Conservation (phyloP, 2,329 filamentous ascomycete species). For the Neurospora sp. region DNA sequence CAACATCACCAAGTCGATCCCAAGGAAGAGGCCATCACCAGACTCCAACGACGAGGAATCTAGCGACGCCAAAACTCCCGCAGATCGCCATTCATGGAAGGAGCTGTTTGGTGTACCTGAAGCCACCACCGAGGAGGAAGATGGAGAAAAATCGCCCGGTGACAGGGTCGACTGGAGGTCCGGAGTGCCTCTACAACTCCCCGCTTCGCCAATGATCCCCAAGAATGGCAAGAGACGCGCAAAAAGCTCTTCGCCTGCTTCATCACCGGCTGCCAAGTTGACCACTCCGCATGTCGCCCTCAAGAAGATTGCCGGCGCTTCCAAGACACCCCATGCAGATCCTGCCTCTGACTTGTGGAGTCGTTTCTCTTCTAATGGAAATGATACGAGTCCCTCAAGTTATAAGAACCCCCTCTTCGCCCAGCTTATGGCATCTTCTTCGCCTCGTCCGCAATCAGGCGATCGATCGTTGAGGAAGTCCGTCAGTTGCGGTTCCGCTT, state of each 20-base stretch:
- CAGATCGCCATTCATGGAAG: slow-evolving; percentile 44
- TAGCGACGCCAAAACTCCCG: slow-evolving; percentile 35
- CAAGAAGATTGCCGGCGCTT: slow-evolving; percentile 44
- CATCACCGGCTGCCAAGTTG: slow-evolving; percentile 48
- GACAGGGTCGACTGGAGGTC: slow-evolving; percentile 51
- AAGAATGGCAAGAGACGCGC: slow-evolving; percentile 55
- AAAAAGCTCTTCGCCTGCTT: slow-evolving; percentile 62
- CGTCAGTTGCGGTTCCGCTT: slow-evolving; percentile 59
- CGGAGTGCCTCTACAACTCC: slow-evolving; percentile 23
- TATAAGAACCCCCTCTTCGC: slow-evolving; percentile 47
- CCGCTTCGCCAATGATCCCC: slow-evolving; percentile 37
- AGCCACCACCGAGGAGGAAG: slow-evolving; percentile 19
- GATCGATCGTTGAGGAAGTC: slow-evolving; percentile 49
- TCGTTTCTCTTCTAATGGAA: slow-evolving; percentile 51
- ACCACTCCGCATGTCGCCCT: slow-evolving; percentile 43
- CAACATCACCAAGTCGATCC: not conserved
- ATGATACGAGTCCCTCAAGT: slow-evolving; percentile 31
- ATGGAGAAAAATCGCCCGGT: slow-evolving; percentile 44
- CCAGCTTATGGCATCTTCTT: slow-evolving; percentile 60
- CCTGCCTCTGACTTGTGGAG: slow-evolving; percentile 70
- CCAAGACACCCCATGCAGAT: slow-evolving; percentile 60
- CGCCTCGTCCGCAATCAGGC: slow-evolving; percentile 46
- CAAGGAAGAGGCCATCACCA: slow-evolving; percentile 11
- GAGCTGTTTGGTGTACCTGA: slow-evolving; percentile 43
- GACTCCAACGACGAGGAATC: slow-evolving; percentile 9